phyloP scores from a whole-genome alignment of 176 grass and related monocot species.

The Zea mays region DNA sequence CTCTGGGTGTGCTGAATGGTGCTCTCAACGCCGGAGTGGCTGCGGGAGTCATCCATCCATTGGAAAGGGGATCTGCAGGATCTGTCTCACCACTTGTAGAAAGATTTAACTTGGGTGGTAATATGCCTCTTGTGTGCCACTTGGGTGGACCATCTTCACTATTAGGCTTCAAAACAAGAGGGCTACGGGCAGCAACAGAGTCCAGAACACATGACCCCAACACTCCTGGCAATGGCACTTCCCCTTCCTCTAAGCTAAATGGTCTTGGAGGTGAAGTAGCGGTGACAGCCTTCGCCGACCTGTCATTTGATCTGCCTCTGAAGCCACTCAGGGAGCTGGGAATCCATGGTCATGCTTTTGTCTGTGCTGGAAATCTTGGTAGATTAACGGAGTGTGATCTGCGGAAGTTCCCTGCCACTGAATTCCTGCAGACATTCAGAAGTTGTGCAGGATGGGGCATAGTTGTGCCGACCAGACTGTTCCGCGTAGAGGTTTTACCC shows the following conservation, averaged over 20 bases:
- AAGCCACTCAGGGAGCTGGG: constrained; percentile 64
- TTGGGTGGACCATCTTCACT: constrained; percentile 71
- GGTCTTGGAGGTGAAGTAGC: constrained; percentile 53
- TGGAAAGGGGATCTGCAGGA: constrained; percentile 52
- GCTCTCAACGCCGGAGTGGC: constrained; percentile 77
- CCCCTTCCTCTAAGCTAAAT: constrained; percentile 45
- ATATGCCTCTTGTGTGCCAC: constrained; percentile 63
- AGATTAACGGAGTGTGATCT: constrained; percentile 53
- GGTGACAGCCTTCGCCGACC: constrained; percentile 71
- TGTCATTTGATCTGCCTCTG: constrained; percentile 84
- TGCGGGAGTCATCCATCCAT: constrained; percentile 60
- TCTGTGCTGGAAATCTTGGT: constrained; percentile 67
- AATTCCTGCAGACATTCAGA: constrained; percentile 63
- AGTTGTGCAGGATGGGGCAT: constrained; percentile 78
- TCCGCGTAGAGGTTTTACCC: constrained; percentile 69
- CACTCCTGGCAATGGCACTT: constrained; percentile 39
- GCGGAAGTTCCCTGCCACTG: constrained; percentile 40
- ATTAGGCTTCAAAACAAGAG: constrained; percentile 74
- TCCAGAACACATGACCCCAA: constrained; percentile 28
- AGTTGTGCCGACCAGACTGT: constrained; percentile 63
- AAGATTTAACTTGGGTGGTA: constrained; percentile 76
- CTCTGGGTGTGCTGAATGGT: constrained; percentile 67
- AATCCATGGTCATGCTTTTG: constrained; percentile 71
- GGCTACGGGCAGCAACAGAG: constrained; percentile 54
- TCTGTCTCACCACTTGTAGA: constrained; percentile 55